Percentiles rank a stretch among this genome's conserved stretches.
Conservation (phyloP, 345 rosid species). For the Gynandropsis gynandra region DNA sequence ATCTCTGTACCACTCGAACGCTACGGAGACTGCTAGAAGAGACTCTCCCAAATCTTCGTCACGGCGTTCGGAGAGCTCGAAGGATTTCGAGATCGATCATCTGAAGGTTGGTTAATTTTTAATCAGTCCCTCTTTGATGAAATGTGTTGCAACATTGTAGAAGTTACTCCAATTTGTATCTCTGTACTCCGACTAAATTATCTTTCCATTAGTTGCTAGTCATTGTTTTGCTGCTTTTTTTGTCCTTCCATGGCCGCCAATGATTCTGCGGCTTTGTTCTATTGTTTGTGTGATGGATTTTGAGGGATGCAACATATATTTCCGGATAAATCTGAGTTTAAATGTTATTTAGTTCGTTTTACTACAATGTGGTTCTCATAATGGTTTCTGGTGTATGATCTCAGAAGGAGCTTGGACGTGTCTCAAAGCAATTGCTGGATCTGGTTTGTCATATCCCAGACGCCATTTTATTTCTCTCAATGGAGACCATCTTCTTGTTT, state of each 20-base stretch:
- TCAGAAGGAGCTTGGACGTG: constrained; percentile 60
- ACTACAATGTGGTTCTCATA: constrained; percentile 9
- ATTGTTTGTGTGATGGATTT: too few relatives aligned
- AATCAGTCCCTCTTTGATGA: too few relatives aligned
- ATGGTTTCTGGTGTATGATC: constrained; percentile 15
- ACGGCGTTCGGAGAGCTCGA: constrained; percentile 22
- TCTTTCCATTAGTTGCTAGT: too few relatives aligned
- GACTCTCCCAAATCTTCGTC: constrained; percentile 23
- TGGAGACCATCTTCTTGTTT: neutral
- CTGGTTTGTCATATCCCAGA: constrained; percentile 17
- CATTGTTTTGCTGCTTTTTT: too few relatives aligned
- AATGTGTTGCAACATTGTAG: neutral
- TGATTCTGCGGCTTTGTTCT: too few relatives aligned
- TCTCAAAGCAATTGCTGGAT: constrained; percentile 39
- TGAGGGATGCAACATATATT: too few relatives aligned
- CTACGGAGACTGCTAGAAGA: constrained; percentile 10
- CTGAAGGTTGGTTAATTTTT: constrained; percentile 53
- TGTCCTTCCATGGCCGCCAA: too few relatives aligned
- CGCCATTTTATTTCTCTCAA: neutral
- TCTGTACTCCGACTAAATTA: neutral
- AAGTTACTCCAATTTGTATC: neutral
- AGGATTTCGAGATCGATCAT: constrained; percentile 52
- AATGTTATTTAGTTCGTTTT: neutral
- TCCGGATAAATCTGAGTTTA: too few relatives aligned
- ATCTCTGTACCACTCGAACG: neutral